Conservation (phyloP, 257 asterid species). For the Lycium ferocissimum region DNA sequence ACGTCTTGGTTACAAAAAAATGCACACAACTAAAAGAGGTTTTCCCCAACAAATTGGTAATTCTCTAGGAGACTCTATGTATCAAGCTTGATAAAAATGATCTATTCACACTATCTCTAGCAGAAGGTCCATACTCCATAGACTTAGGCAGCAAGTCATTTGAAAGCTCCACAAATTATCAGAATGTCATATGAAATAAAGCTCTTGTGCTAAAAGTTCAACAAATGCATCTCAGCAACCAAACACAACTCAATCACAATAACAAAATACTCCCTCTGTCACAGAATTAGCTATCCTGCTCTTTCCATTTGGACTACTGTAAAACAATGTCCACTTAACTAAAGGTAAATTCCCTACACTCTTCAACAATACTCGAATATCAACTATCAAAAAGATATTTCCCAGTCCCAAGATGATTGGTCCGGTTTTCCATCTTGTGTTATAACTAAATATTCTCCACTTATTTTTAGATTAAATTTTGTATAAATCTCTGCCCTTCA, state of each 20-base stretch:
- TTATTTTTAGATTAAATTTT: no score
- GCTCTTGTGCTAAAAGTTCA: no score
- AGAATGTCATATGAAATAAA: neutral
- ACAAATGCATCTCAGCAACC: neutral
- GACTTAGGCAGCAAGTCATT: neutral
- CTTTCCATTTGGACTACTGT: neutral
- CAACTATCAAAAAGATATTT: neutral
- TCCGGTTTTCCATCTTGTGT: neutral
- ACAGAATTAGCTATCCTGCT: neutral
- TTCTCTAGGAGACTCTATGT: neutral
- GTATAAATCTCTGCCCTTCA: neutral
- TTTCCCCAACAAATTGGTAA: neutral
- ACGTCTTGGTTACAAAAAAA: neutral
- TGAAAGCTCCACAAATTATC: neutral
- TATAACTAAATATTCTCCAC: no score
- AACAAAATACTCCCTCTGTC: neutral
- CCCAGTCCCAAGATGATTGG: neutral
- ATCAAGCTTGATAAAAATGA: neutral
- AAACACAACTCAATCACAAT: neutral
- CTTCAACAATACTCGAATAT: neutral
- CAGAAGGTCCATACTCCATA: neutral
- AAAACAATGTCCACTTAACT: neutral
- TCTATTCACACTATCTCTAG: neutral
- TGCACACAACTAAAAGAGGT: neutral
- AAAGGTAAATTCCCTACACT: neutral